phyloP scores from a whole-genome alignment of 2,329 filamentous ascomycete species.

The Truncatella angustata region DNA sequence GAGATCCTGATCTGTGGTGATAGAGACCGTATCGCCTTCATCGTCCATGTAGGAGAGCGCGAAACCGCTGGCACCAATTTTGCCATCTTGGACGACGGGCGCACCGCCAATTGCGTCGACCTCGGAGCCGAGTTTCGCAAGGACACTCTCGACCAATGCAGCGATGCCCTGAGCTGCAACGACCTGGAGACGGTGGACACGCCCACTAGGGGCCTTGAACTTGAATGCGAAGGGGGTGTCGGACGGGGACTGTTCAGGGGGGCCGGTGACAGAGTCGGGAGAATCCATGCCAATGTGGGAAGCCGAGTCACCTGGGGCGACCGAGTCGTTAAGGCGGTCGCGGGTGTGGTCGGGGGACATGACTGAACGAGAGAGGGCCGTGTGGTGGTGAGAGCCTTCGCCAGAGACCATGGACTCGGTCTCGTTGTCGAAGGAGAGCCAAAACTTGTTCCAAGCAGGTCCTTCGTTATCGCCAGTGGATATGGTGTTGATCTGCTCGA shows the following conservation, averaged over 20 bases:
- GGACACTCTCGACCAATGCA: conserved; percentile 74
- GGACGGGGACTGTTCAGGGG: conserved; percentile 55
- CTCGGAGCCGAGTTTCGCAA: conserved; percentile 81
- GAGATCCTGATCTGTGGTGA: conserved; percentile 92
- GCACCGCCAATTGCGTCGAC: conserved; percentile 79
- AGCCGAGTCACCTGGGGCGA: conserved; percentile 90
- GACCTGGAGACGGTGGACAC: conserved; percentile 89
- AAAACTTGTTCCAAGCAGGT: conserved; percentile 99
- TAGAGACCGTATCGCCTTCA: conserved; percentile 93
- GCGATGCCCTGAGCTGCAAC: conserved; percentile 76
- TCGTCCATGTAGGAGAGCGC: conserved; percentile 95
- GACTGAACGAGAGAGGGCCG: conserved; percentile 66
- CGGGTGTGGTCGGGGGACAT: conserved; percentile 77
- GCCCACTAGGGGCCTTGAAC: conserved; percentile 94
- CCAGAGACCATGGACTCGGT: conserved; percentile 96
- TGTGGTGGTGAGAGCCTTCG: conserved; percentile 73
- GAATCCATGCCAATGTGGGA: conserved; percentile 86
- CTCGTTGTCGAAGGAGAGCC: conserved; percentile 92
- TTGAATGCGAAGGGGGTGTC: conserved; percentile 94
- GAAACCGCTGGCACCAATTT: conserved; percentile 74
- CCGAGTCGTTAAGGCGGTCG: conserved; percentile 71
- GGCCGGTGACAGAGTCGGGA: conserved; percentile 61
- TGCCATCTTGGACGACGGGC: conserved; percentile 75
- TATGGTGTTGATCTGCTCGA: conserved; percentile 98
- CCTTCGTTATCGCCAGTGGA: conserved; percentile 84